Percentiles rank a stretch among this genome's conserved stretches.
Evolutionary conservation across 2,329 filamentous ascomycete genomes (phyloP).

Genomic region (Botrytis deweyae): DNA sequence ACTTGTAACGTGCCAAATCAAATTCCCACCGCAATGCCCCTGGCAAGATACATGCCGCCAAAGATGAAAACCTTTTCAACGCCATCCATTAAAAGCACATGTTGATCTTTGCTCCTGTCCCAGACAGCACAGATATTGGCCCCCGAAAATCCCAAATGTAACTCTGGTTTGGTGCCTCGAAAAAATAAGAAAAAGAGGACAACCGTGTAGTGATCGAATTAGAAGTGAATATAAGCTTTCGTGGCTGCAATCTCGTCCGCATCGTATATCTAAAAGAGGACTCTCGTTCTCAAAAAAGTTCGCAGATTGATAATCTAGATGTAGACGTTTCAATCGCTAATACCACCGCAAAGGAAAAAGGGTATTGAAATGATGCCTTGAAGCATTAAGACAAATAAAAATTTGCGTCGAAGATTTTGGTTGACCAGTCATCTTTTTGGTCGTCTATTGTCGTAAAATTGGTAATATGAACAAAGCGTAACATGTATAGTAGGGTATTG

Average conservation of each 20-base stretch:
- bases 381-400: not conserved
- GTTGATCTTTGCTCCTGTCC: constrained; percentile 12
- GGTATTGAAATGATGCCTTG: constrained; percentile 13
- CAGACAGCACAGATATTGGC: not conserved
- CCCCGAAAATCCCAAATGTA: not conserved
- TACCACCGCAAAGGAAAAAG: not conserved
- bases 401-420: not conserved
- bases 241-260: not conserved
- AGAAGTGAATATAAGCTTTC: constrained; percentile 6
- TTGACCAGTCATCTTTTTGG: constrained; percentile 8
- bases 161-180: not conserved
- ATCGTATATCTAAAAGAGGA: not conserved
- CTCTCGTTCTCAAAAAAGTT: not conserved
- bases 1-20: not conserved
- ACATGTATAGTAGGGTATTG: not conserved
- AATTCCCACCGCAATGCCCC: constrained; percentile 8
- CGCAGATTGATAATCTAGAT: constrained; percentile 4
- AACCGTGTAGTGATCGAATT: constrained; percentile 1
- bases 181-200: not conserved
- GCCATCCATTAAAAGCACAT: constrained; percentile 17
- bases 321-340: not conserved
- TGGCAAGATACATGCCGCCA: constrained; percentile 3
- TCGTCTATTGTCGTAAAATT: constrained; percentile 15
- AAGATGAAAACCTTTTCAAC: constrained; percentile 19
- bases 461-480: constrained; percentile 17